Percentiles rank a stretch among this genome's conserved stretches.
These are phyloP conservation scores for Marvania coccoides DNA, from an alignment of 139 green algal genomes.

Conservation along the genomic window DNA sequence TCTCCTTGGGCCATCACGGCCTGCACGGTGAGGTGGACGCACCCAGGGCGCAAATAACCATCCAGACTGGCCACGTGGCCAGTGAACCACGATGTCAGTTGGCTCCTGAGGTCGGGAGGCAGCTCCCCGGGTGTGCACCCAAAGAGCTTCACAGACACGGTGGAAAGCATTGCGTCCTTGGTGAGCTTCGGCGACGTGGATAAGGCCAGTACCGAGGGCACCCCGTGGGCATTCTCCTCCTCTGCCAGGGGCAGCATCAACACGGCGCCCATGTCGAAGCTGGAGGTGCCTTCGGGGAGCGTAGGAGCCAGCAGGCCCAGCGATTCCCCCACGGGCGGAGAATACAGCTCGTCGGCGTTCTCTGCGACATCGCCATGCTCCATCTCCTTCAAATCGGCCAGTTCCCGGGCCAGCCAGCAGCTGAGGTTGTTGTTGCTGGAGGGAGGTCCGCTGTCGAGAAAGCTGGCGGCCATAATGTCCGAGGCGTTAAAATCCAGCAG, in stretches of 20 bases:
- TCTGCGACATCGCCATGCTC: no score
- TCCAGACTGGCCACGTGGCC: conserved; percentile 28
- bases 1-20: conserved; percentile 22
- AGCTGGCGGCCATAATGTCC: no score
- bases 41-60: conserved; percentile 67
- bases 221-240: neutral
- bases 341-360: no score
- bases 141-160: conserved; percentile 70
- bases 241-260: neutral
- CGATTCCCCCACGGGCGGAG: no score
- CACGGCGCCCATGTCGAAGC: neutral
- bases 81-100: conserved; percentile 19
- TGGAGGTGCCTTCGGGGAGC: neutral
- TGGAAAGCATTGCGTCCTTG: neutral
- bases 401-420: no score
- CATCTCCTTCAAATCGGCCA: no score
- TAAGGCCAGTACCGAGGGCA: neutral
- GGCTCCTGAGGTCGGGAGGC: conserved; percentile 39
- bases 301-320: neutral
- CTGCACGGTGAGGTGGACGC: conserved; percentile 66
- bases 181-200: neutral
- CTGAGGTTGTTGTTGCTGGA: no score
- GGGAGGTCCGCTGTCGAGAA: no score
- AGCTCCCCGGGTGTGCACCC: conserved; percentile 63
- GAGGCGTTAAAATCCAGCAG: conserved; percentile 15